These are phyloP conservation scores for Crassisporium funariophilum DNA, from an alignment of 768 basidiomycete genomes.

Conservation along the genomic window DNA sequence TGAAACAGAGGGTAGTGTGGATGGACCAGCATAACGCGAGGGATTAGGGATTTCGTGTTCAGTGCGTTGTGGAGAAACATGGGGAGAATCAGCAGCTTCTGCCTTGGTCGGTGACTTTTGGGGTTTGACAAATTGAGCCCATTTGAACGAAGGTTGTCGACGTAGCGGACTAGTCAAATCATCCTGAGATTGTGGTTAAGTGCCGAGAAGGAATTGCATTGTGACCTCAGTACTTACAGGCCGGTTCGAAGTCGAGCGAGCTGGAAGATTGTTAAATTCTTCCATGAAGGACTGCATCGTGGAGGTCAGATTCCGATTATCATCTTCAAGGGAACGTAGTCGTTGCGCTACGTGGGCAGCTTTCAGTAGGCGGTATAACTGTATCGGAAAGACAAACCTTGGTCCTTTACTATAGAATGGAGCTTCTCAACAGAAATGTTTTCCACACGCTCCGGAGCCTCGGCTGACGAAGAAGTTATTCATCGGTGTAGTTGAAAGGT, in stretches of 20 bases:
- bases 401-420: conserved; percentile 67
- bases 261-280: conserved; percentile 53
- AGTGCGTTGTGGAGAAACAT: conserved; percentile 73
- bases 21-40: conserved; percentile 34
- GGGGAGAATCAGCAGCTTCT: conserved; percentile 70
- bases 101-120: conserved; percentile 80
- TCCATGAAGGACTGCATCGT: conserved; percentile 66
- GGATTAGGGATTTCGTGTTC: conserved; percentile 67
- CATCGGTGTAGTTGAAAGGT: conserved; percentile 4
- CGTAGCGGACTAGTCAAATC: conserved; percentile 49
- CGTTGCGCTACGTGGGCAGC: conserved; percentile 55
- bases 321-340: conserved; percentile 70
- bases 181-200: conserved; percentile 27
- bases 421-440: conserved; percentile 66
- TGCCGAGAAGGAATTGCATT: background rate
- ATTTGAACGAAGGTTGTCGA: conserved; percentile 85
- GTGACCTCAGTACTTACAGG: conserved; percentile 31
- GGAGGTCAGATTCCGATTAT: conserved; percentile 70
- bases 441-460: conserved; percentile 32
- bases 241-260: conserved; percentile 41
- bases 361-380: conserved; percentile 3
- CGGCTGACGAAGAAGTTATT: conserved; percentile 26
- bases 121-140: conserved; percentile 81
- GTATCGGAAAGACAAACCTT: conserved; percentile 49
- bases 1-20: conserved; percentile 24